Evolutionary conservation across 345 rosid species (phyloP), one percentile per base, ranked within the genome.

Genomic region (Bruguiera gymnorhiza): DNA sequence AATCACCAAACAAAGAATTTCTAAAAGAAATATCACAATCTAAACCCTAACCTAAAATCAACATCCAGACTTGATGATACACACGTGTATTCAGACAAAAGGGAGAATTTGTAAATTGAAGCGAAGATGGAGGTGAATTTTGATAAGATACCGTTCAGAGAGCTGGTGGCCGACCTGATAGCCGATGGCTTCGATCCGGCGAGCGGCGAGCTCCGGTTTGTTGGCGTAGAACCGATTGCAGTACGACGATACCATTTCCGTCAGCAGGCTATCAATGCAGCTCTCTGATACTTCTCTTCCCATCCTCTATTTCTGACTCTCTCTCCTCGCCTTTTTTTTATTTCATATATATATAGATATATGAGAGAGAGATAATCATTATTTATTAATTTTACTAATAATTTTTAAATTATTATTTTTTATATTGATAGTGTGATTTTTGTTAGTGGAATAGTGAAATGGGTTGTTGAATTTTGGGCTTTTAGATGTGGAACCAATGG

Each of bases 81-180:
- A 34, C 10, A 8, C 9, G 2, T 6, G 2, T 8, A 8, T 8
- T 20, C 57, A 53, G 10, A 53, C 57, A n/a, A 53, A 53, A 53
- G 10, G 57, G 18, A 60, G 39, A 10, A 37, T 50, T 8, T 6
- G 32, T 34, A 63, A 72, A 58, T 23, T 29, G 55, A 39, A 57
- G 26, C 51, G 23, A 13, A 65, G 24, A 50, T 7, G 26, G 68
- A 54, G 19, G 6, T 23, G 63, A 18, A 26, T 6, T 11, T 21
- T 5, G 10, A 36, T 19, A 21, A 19, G 1, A 46, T 75, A 90
- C 97, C 98, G 87, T 82, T 92, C 99, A 66, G 97, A 91, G 81
- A 96, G 99, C 91, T 96, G 99, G 74, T 90, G 97, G 69, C 99
- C 99, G 80, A 96, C 98, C 80, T 96, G 99, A 68, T 87, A 96